These are phyloP conservation scores for Ogataea populi-albae DNA, from an alignment of 805 yeast species.

Conservation along the genomic window DNA sequence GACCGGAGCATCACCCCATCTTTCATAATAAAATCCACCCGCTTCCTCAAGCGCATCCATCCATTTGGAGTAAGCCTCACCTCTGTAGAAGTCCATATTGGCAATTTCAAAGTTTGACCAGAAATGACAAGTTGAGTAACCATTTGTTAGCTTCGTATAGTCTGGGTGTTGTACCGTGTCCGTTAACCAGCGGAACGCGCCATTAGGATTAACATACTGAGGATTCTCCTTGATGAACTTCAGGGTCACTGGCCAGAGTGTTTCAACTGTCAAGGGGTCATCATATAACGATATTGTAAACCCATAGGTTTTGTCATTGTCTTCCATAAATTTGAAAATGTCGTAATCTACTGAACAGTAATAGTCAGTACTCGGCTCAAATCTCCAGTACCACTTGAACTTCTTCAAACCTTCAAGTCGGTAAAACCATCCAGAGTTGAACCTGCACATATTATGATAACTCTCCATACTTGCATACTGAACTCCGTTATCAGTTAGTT, in stretches of 20 bases:
- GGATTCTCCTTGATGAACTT: constrained; percentile 58
- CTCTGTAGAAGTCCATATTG: constrained; percentile 75
- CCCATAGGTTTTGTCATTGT: constrained; percentile 69
- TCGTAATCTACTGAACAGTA: constrained; percentile 72
- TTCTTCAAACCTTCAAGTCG: constrained; percentile 57
- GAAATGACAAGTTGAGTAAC: constrained; percentile 70
- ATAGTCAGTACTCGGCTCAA: constrained; percentile 72
- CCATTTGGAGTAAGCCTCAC: constrained; percentile 66
- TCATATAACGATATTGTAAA: constrained; percentile 71
- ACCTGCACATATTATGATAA: constrained; percentile 84
- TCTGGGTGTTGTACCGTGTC: constrained; percentile 51
- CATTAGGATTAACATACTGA: constrained; percentile 55
- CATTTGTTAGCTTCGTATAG: constrained; percentile 37
- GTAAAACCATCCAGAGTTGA: constrained; percentile 67
- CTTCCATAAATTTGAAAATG: constrained; percentile 70
- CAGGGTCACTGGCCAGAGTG: constrained; percentile 70
- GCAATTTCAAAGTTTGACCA: constrained; percentile 90
- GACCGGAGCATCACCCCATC: constrained; percentile 95
- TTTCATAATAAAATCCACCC: constrained; percentile 83
- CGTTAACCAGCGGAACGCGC: constrained; percentile 55
- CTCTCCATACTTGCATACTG: constrained; percentile 61
- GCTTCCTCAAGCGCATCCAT: constrained; percentile 63
- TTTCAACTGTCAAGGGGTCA: constrained; percentile 58
- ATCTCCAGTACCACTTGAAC: constrained; percentile 74
- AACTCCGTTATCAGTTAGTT: constrained; percentile 40